Conservation (phyloP, 1,139 yeast species). For the Suhomyces atakaporum region DNA sequence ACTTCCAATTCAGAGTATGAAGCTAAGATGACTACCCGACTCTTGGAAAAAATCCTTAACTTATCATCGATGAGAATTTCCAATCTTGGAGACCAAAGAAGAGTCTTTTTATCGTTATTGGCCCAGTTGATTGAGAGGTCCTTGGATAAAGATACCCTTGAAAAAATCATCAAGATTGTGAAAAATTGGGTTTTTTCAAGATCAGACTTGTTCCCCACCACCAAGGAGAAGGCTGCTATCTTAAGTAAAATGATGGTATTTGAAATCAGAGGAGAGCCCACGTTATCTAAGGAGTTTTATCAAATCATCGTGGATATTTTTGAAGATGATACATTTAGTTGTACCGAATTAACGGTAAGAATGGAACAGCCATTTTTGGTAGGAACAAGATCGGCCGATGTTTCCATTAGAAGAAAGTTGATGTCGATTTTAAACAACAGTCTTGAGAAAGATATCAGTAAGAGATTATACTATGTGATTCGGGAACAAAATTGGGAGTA, state of each 20-base stretch:
- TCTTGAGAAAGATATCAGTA: slow-evolving; percentile 75
- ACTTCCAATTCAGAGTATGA: slow-evolving; percentile 56
- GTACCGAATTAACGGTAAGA: slow-evolving; percentile 89
- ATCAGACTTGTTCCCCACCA: slow-evolving; percentile 85
- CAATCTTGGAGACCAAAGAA: slow-evolving; percentile 85
- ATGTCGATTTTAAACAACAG: slow-evolving; percentile 81
- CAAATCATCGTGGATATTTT: slow-evolving; percentile 87
- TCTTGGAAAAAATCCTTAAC: slow-evolving; percentile 74
- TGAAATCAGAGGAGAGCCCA: slow-evolving; percentile 82
- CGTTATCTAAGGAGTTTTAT: slow-evolving; percentile 78
- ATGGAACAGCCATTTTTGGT: slow-evolving; percentile 97
- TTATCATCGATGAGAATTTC: slow-evolving; percentile 82
- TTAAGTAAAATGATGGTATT: slow-evolving; percentile 92
- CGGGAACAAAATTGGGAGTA: slow-evolving; percentile 97
- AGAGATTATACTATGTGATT: slow-evolving; percentile 79
- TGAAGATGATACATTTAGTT: slow-evolving; percentile 74
- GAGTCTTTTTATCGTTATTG: slow-evolving; percentile 79
- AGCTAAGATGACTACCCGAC: slow-evolving; percentile 73
- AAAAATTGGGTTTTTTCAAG: slow-evolving; percentile 88
- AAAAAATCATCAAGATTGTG: slow-evolving; percentile 75
- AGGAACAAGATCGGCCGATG: slow-evolving; percentile 85
- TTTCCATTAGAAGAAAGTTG: slow-evolving; percentile 70
- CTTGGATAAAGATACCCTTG: slow-evolving; percentile 70
- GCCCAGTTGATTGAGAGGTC: slow-evolving; percentile 93
- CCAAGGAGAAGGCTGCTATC: slow-evolving; percentile 94